phyloP scores from a whole-genome alignment of 2,329 filamentous ascomycete genomes.

The Cucurbitaria berberidis region DNA sequence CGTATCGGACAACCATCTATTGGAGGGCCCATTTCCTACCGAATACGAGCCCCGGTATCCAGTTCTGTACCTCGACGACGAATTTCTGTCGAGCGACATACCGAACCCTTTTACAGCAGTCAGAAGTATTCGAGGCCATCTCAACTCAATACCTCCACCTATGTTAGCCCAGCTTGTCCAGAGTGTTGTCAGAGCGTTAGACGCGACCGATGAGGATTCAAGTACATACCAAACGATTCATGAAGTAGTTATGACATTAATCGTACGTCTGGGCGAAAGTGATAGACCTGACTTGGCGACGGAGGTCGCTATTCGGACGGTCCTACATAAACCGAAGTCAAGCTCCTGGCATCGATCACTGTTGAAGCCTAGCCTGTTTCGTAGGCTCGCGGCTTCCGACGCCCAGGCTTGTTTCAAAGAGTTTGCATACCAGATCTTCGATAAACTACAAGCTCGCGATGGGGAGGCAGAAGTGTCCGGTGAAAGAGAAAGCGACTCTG shows the following conservation, averaged over 20 bases:
- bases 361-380: constrained; percentile 41
- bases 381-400: constrained; percentile 37
- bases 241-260: constrained; percentile 28
- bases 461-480: not conserved
- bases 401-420: constrained; percentile 34
- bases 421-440: constrained; percentile 41
- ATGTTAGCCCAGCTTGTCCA: constrained; percentile 24
- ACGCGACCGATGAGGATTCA: not conserved
- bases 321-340: constrained; percentile 43
- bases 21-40: constrained; percentile 35
- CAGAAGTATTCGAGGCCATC: constrained; percentile 5
- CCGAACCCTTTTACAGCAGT: constrained; percentile 10
- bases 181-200: constrained; percentile 17
- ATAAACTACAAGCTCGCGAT: constrained; percentile 28
- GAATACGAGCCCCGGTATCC: constrained; percentile 37
- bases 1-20: constrained; percentile 19
- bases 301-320: constrained; percentile 33
- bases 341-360: constrained; percentile 53
- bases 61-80: constrained; percentile 40
- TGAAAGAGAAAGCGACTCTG: not conserved
- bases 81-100: constrained; percentile 31
- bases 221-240: constrained; percentile 22
- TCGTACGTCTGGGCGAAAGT: constrained; percentile 32
- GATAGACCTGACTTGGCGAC: constrained; percentile 42
- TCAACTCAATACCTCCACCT: constrained; percentile 24